Base-by-base conservation (phyloP, 2,329 filamentous ascomycete species). In the Cercospora berteroae region DNA sequence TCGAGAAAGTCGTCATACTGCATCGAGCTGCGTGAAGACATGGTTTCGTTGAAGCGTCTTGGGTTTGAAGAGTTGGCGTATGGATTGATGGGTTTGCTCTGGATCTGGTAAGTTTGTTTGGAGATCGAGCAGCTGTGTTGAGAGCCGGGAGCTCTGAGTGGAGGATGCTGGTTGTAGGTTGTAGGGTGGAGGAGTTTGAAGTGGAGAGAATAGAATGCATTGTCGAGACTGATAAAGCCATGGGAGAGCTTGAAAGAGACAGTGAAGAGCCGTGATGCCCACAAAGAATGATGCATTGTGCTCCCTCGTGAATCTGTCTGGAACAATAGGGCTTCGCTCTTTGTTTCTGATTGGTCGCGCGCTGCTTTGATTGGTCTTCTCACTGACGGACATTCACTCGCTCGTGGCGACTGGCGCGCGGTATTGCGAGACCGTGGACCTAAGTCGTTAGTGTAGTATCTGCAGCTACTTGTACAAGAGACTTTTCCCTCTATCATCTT, bases 1-100 rank as follows among this genome's bases (percentile, higher is more conserved):
- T 63, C 60, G 16, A 63, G 60, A 18, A 33, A 63, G 31, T 63
- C 48, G 20, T 63, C 33, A 29, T 63, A 63, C 10, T 55, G 16
- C 60, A 55, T 63, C n/a, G n/a, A 27, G 27, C 31, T 25, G 6
- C 9, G 23, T 55, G 48, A 9, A 55, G 48, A 23, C 48, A 25
- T 50, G 23, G 3, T 55, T 8, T 13, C 13, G 48, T 23, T 8
- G 20, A 2, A 25, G 8, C 2, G 23, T 6, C n/a, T 6, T 5
- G 2, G 13, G 25, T 13, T 8, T 7, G 48, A 27, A 8, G 20
- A 23, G 10, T 27, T 20, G 42, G 20, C 10, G 2, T 48, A 6
- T 23, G 44, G 18, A 23, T 8, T 2, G 44, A 48, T 48, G 18
- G 1, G 18, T 48, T 42, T 48, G 44, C 44, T 23, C 44, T 13